Evolutionary conservation across 2,329 filamentous ascomycete genomes (phyloP).

Genomic region (Capronia americana): DNA sequence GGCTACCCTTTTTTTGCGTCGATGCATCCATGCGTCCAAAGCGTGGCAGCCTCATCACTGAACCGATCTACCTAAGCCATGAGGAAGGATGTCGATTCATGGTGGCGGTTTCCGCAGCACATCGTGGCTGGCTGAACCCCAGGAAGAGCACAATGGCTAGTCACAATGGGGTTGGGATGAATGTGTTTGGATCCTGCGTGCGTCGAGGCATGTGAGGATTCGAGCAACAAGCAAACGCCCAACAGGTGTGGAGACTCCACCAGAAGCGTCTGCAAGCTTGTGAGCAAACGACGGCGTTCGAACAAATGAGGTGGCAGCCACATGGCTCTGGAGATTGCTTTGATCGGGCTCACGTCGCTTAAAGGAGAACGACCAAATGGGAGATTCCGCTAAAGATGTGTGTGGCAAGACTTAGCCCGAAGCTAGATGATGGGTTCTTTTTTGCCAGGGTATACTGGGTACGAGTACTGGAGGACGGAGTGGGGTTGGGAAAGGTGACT

Average conservation of each 20-base stretch:
- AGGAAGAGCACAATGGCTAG: conserved; percentile 16
- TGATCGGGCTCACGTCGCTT: conserved; percentile 23
- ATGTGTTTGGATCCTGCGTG: conserved; percentile 5
- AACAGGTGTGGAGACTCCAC: conserved; percentile 7
- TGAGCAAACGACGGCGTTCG: conserved; percentile 2
- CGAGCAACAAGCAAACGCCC: conserved; percentile 20
- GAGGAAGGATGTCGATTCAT: conserved; percentile 12
- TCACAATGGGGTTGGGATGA: conserved; percentile 4
- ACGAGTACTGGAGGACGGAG: background rate
- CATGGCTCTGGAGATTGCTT: conserved; percentile 41
- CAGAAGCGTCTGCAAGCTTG: conserved; percentile 4
- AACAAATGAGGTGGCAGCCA: conserved; percentile 36
- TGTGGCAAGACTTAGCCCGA: conserved; percentile 17
- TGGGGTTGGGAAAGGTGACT: background rate
- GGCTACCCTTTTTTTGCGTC: background rate
- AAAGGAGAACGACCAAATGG: conserved; percentile 19
- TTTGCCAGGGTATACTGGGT: background rate
- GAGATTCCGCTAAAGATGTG: conserved; percentile 5
- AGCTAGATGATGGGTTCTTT: conserved; percentile 15
- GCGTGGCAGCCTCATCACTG: conserved; percentile 23
- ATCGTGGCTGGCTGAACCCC: conserved; percentile 32
- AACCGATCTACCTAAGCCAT: conserved; percentile 21
- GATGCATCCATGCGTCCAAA: conserved; percentile 6
- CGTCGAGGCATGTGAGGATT: background rate
- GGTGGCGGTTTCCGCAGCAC: conserved; percentile 20